These are phyloP conservation scores for Clohesyomyces aquaticus DNA, from an alignment of 495 filamentous ascomycete genomes.

Conservation along the genomic window DNA sequence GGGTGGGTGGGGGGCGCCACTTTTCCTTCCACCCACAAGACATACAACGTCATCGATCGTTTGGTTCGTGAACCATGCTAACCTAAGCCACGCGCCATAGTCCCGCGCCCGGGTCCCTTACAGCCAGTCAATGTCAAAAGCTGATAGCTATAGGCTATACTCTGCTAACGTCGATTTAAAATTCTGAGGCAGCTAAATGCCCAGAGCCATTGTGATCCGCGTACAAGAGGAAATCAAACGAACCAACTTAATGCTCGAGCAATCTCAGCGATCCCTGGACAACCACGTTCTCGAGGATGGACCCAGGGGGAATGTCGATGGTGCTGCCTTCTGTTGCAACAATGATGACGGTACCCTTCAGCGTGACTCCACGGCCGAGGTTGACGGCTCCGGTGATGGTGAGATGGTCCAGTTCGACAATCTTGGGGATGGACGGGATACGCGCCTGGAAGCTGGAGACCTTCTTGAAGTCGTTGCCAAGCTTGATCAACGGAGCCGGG, in stretches of 20 bases:
- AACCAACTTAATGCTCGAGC: slow-evolving; percentile 78
- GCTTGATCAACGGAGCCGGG: slow-evolving; percentile 98
- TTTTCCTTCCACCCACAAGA: not conserved
- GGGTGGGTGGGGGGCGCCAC: too few species aligned
- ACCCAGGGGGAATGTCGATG: slow-evolving; percentile 96
- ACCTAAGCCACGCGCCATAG: not conserved
- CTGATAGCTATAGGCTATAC: not conserved
- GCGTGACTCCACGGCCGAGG: slow-evolving; percentile 87
- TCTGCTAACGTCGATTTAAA: not conserved
- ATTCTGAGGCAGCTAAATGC: not conserved
- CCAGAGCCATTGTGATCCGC: not conserved
- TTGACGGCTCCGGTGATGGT: slow-evolving; percentile 98
- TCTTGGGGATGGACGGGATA: slow-evolving; percentile 94
- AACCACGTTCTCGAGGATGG: slow-evolving; percentile 96
- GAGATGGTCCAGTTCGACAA: slow-evolving; percentile 95
- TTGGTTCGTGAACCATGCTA: not conserved
- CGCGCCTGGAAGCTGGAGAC: slow-evolving; percentile 99
- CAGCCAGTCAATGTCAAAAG: not conserved
- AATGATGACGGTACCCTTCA: slow-evolving; percentile 99
- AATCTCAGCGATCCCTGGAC: slow-evolving; percentile 97
- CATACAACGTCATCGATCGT: not conserved
- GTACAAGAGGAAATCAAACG: not conserved
- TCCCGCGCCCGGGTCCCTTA: not conserved
- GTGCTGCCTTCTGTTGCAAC: slow-evolving; percentile 97
- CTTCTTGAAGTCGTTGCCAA: slow-evolving; percentile 99